phyloP scores from a whole-genome alignment of 495 filamentous ascomycete species.

The Daldinia decipiens region DNA sequence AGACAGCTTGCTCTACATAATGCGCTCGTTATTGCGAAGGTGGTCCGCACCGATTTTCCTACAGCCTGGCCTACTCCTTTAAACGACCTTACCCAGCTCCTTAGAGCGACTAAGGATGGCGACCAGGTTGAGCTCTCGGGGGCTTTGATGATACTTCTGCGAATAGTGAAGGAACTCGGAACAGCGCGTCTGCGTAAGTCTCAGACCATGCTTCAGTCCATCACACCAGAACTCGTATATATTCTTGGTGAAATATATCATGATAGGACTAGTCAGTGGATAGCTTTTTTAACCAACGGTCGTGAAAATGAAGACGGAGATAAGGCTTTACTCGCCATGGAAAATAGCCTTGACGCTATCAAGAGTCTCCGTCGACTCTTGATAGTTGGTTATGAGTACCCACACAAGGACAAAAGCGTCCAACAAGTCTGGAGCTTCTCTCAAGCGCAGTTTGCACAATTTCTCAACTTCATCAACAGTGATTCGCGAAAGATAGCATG shows the following conservation, averaged over 20 bases:
- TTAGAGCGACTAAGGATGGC: constrained; percentile 60
- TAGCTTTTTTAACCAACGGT: constrained; percentile 61
- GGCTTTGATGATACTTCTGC: constrained; percentile 78
- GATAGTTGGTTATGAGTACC: constrained; percentile 82
- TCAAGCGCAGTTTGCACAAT: constrained; percentile 74
- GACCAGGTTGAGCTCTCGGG: constrained; percentile 70
- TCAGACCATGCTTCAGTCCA: constrained; percentile 74
- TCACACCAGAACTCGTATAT: constrained; percentile 82
- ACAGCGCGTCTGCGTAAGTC: constrained; percentile 78
- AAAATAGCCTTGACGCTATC: constrained; percentile 79
- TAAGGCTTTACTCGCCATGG: constrained; percentile 68
- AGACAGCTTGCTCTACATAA: constrained; percentile 82
- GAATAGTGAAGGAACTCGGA: constrained; percentile 88
- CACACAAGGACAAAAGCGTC: constrained; percentile 78
- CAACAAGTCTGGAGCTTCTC: constrained; percentile 79
- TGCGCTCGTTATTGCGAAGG: constrained; percentile 85
- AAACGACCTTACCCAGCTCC: constrained; percentile 66
- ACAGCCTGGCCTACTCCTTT: constrained; percentile 77
- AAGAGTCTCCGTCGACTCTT: constrained; percentile 84
- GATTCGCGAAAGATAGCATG: constrained; percentile 59
- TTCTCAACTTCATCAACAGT: constrained; percentile 64
- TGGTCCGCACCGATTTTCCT: constrained; percentile 88
- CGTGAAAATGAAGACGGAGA: constrained; percentile 68
- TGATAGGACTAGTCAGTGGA: constrained; percentile 77
- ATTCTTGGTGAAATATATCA: constrained; percentile 80